These are phyloP conservation scores for Nemania diffusa DNA, from an alignment of 2,329 filamentous ascomycete species.

Conservation along the genomic window DNA sequence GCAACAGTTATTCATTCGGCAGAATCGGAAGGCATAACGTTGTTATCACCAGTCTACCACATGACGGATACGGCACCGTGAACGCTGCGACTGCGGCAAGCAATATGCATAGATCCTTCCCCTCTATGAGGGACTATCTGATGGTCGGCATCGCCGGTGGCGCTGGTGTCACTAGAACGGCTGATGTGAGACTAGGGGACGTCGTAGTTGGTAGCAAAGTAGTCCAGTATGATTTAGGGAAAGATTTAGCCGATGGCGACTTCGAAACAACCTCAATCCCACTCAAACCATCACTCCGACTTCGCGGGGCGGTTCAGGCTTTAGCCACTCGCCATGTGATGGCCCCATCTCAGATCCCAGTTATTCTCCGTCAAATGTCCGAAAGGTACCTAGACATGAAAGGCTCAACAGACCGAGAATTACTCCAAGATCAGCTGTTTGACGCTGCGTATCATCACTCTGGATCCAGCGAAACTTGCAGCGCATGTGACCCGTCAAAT, in stretches of 20 bases:
- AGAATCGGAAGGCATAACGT: constrained; percentile 35
- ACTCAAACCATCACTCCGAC: constrained; percentile 2
- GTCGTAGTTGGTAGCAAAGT: constrained; percentile 39
- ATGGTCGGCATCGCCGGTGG: constrained; percentile 48
- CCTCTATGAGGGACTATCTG: constrained; percentile 36
- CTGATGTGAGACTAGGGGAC: constrained; percentile 46
- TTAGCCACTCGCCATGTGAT: background rate
- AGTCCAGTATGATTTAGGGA: constrained; percentile 35
- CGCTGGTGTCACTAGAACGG: constrained; percentile 21
- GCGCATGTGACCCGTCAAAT: constrained; percentile 8
- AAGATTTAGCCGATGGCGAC: constrained; percentile 1
- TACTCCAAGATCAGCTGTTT: constrained; percentile 16
- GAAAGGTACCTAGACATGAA: background rate
- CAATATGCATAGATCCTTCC: constrained; percentile 37
- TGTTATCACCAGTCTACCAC: constrained; percentile 39
- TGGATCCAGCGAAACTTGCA: background rate
- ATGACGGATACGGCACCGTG: constrained; percentile 30
- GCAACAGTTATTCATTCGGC: constrained; percentile 42
- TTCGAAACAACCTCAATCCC: constrained; percentile 19
- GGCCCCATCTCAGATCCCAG: background rate
- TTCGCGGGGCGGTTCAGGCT: constrained; percentile 4
- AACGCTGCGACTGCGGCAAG: constrained; percentile 37
- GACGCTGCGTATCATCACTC: constrained; percentile 9
- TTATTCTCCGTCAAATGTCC: background rate
- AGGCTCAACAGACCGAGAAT: constrained; percentile 1